phyloP scores from a whole-genome alignment of 2,329 filamentous ascomycete genomes.

The Blumeriella jaapii region DNA sequence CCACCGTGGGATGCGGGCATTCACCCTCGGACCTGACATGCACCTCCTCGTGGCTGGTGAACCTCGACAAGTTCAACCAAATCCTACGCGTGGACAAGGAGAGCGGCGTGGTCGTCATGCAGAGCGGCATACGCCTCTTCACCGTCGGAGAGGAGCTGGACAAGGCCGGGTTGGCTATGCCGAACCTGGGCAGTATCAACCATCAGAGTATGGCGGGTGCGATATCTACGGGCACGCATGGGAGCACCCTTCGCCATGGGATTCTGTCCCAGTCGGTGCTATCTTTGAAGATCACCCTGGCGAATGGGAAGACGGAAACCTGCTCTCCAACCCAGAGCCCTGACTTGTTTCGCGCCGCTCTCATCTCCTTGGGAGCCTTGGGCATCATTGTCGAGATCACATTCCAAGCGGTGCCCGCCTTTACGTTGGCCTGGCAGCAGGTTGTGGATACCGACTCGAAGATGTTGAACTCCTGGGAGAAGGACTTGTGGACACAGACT shows the following conservation, averaged over 20 bases:
- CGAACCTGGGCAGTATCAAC: constrained; percentile 90
- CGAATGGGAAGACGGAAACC: constrained; percentile 60
- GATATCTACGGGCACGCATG: constrained; percentile 88
- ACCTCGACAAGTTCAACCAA: constrained; percentile 71
- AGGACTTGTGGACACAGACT: constrained; percentile 65
- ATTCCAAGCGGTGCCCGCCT: constrained; percentile 67
- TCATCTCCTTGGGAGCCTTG: constrained; percentile 78
- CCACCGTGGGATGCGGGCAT: constrained; percentile 82
- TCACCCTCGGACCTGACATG: constrained; percentile 88
- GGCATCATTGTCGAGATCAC: constrained; percentile 88
- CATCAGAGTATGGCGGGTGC: constrained; percentile 87
- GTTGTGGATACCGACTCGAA: constrained; percentile 58
- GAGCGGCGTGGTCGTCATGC: constrained; percentile 58
- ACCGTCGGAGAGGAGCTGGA: constrained; percentile 65
- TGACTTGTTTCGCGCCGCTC: constrained; percentile 77
- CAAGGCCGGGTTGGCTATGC: constrained; percentile 67
- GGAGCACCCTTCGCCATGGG: constrained; percentile 73
- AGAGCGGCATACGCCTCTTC: constrained; percentile 80
- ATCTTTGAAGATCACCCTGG: constrained; percentile 67
- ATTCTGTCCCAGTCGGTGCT: constrained; percentile 70
- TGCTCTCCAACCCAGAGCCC: constrained; percentile 58
- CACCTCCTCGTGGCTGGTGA: constrained; percentile 88
- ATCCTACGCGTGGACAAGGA: constrained; percentile 59
- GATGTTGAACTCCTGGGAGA: constrained; percentile 61
- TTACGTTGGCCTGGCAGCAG: constrained; percentile 81